phyloP scores from a whole-genome alignment of 1,139 yeast species.

The Zygoascus sp. region DNA sequence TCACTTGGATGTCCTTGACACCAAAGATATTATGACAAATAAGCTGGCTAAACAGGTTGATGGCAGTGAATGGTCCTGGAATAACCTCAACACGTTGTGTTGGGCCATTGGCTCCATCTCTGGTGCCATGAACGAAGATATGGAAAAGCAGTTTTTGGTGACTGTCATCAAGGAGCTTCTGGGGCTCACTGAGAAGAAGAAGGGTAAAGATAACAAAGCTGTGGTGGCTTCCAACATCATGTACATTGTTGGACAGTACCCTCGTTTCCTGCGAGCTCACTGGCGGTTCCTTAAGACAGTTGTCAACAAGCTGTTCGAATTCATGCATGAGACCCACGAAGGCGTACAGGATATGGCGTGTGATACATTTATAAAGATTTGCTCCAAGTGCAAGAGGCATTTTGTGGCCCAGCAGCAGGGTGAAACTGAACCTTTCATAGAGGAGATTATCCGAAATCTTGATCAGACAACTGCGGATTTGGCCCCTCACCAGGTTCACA shows the following conservation, averaged over 20 bases:
- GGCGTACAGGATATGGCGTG: slow-evolving; percentile 99
- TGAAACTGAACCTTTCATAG: slow-evolving; percentile 89
- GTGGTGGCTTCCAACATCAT: slow-evolving; percentile 97
- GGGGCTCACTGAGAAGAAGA: slow-evolving; percentile 88
- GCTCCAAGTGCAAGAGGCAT: slow-evolving; percentile 90
- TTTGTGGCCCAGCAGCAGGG: slow-evolving; percentile 83
- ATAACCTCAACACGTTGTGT: slow-evolving; percentile 90
- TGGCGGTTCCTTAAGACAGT: slow-evolving; percentile 97
- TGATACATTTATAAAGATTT: slow-evolving; percentile 94
- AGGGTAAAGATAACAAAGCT: slow-evolving; percentile 97
- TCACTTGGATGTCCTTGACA: slow-evolving; percentile 90
- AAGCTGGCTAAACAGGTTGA: slow-evolving; percentile 90
- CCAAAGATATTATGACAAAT: slow-evolving; percentile 88
- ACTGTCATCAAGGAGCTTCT: slow-evolving; percentile 87
- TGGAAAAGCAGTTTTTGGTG: slow-evolving; percentile 91
- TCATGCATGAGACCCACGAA: slow-evolving; percentile 99
- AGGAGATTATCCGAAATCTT: slow-evolving; percentile 78
- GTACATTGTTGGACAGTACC: slow-evolving; percentile 99
- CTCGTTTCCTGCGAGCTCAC: slow-evolving; percentile 93
- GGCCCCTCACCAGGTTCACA: slow-evolving; percentile 96
- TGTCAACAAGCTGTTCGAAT: slow-evolving; percentile 89
- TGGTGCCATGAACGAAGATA: slow-evolving; percentile 97
- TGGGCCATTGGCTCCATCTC: slow-evolving; percentile 99
- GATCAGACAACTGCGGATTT: slow-evolving; percentile 85
- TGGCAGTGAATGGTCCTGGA: slow-evolving; percentile 99